phyloP scores from a whole-genome alignment of 148 eudicot species.

The Linanthus parryae region DNA sequence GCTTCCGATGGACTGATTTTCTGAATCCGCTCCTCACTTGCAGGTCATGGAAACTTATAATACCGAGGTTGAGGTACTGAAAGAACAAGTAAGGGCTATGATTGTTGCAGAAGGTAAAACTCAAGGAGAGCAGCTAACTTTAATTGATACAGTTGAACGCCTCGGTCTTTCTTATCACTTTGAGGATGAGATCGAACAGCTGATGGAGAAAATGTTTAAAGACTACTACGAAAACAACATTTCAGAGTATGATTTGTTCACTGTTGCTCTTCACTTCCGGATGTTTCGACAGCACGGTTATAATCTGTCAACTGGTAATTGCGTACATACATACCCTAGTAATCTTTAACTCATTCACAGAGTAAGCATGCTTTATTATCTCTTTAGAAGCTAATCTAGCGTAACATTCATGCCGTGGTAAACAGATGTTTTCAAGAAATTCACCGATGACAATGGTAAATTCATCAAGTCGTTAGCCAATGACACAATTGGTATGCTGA shows the following conservation, averaged over 20 bases:
- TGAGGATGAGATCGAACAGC: conserved; percentile 10
- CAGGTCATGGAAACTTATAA: conserved; percentile 8
- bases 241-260: conserved; percentile 6
- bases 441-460: too few species aligned
- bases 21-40: neutral
- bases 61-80: conserved; percentile 7
- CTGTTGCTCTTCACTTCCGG: conserved; percentile 25
- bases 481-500: too few species aligned
- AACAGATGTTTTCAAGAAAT: too few species aligned
- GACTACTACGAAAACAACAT: neutral
- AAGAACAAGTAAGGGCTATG: conserved; percentile 2
- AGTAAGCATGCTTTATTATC: too few species aligned
- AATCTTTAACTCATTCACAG: too few species aligned
- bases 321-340: too few species aligned
- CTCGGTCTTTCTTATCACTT: conserved; percentile 14
- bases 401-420: too few species aligned
- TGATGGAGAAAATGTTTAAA: neutral
- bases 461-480: too few species aligned
- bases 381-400: too few species aligned
- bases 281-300: conserved; percentile 36
- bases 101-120: neutral
- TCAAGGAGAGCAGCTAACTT: conserved; percentile 1
- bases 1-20: neutral
- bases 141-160: conserved; percentile 7
- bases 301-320: conserved; percentile 25